These are phyloP conservation scores for Sclerotiophoma versabilis DNA, from an alignment of 2,329 filamentous ascomycete species.

Conservation along the genomic window DNA sequence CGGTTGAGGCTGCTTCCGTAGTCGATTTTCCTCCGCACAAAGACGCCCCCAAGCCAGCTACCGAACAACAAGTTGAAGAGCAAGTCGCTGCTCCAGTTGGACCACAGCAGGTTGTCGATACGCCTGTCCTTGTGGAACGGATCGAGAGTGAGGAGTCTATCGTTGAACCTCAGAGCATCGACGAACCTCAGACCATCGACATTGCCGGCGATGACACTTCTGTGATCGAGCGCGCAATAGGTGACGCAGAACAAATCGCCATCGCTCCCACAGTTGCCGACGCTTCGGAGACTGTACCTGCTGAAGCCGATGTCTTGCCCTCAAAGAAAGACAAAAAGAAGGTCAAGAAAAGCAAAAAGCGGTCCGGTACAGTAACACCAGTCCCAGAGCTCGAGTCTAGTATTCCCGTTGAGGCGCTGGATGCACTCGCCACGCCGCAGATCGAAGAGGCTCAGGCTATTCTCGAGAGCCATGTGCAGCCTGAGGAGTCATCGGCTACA, in stretches of 20 bases:
- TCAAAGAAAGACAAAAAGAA: slow-evolving; percentile 34
- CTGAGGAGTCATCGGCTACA: neutral
- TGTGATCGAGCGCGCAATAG: neutral
- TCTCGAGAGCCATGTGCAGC: neutral
- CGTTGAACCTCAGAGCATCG: no score
- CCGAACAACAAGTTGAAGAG: neutral
- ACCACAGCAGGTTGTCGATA: neutral
- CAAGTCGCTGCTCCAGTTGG: neutral
- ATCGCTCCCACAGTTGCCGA: neutral
- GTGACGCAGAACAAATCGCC: neutral
- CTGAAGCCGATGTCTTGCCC: slow-evolving; percentile 1
- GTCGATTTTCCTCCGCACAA: neutral
- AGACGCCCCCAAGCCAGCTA: neutral
- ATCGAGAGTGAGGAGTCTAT: no score
- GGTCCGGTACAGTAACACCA: slow-evolving; percentile 22
- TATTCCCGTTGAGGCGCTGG: neutral
- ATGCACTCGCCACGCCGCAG: neutral
- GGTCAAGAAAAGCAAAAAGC: slow-evolving; percentile 33
- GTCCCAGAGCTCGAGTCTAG: slow-evolving; percentile 9
- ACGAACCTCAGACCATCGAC: neutral
- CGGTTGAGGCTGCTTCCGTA: slow-evolving; percentile 9
- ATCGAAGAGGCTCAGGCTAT: neutral
- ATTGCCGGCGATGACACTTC: neutral
- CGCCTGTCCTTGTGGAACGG: neutral
- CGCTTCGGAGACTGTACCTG: neutral